phyloP scores from a whole-genome alignment of 495 filamentous ascomycete species.

The Aspergillus ostianus region DNA sequence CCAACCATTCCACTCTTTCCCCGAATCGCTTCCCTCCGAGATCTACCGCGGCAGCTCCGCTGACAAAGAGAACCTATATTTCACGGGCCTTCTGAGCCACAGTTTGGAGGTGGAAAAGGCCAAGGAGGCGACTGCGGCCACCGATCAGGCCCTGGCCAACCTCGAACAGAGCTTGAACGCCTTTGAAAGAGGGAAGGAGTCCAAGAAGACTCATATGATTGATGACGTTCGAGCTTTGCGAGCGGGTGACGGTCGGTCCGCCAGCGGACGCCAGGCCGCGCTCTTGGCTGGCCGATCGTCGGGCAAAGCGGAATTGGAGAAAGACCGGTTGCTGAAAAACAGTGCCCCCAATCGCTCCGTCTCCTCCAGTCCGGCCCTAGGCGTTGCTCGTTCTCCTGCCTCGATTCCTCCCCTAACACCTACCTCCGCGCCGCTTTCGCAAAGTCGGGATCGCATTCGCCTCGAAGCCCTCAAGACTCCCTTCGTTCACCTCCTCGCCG shows the following conservation, averaged over 20 bases:
- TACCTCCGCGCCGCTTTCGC: slow-evolving; percentile 51
- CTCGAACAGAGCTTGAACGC: slow-evolving; percentile 53
- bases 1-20: slow-evolving; percentile 47
- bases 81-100: slow-evolving; percentile 56
- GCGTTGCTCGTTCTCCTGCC: slow-evolving; percentile 44
- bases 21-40: slow-evolving; percentile 50
- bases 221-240: slow-evolving; percentile 37
- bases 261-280: slow-evolving; percentile 21
- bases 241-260: slow-evolving; percentile 28
- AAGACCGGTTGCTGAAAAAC: slow-evolving; percentile 43
- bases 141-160: slow-evolving; percentile 53
- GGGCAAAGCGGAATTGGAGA: slow-evolving; percentile 42
- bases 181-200: slow-evolving; percentile 51
- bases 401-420: slow-evolving; percentile 35
- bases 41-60: slow-evolving; percentile 43
- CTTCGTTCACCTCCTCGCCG: slow-evolving; percentile 73
- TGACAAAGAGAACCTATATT: slow-evolving; percentile 47
- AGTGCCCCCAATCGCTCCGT: slow-evolving; percentile 54
- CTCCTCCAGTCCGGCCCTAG: slow-evolving; percentile 62
- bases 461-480: slow-evolving; percentile 52
- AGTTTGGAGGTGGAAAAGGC: slow-evolving; percentile 55
- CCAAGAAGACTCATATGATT: slow-evolving; percentile 50
- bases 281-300: slow-evolving; percentile 29
- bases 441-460: slow-evolving; percentile 52
- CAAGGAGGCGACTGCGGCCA: slow-evolving; percentile 50